phyloP scores from a whole-genome alignment of 169 alveolate genomes.

The Plasmodium malariae region DNA sequence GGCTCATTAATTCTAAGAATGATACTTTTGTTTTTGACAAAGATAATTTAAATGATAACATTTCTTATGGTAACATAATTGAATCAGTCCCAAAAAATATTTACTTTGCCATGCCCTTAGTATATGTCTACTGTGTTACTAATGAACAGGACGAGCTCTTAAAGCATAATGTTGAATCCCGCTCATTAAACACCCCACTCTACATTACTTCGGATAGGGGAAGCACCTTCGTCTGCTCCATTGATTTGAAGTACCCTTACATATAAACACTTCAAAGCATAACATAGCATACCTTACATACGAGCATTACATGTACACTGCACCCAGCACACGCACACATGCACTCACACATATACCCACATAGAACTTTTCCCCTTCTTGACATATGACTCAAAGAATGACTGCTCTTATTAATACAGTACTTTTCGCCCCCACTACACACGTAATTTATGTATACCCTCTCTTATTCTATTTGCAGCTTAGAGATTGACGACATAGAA shows the following conservation, averaged over 20 bases:
- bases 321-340: not conserved
- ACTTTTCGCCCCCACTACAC: too few relatives aligned
- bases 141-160: slow-evolving; percentile 52
- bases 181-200: slow-evolving; percentile 35
- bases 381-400: too few relatives aligned
- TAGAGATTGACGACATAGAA: slow-evolving; percentile 83
- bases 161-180: slow-evolving; percentile 19
- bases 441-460: not conserved
- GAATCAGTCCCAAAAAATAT: slow-evolving; percentile 66
- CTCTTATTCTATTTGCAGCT: slow-evolving; percentile 6
- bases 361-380: not conserved
- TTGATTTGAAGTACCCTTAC: slow-evolving; percentile 62
- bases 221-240: slow-evolving; percentile 56
- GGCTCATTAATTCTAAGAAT: slow-evolving; percentile 62
- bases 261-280: too few relatives aligned
- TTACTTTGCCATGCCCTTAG: slow-evolving; percentile 59
- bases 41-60: slow-evolving; percentile 30
- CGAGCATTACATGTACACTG: not conserved
- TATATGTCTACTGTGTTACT: slow-evolving; percentile 54
- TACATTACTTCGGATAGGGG: slow-evolving; percentile 69
- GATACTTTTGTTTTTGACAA: slow-evolving; percentile 51
- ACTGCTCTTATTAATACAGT: too few relatives aligned
- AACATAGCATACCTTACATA: too few relatives aligned
- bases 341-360: not conserved
- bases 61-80: slow-evolving; percentile 53